Conservation (phyloP, 139 green algal genomes). For the Auxenochlorella protothecoides region DNA sequence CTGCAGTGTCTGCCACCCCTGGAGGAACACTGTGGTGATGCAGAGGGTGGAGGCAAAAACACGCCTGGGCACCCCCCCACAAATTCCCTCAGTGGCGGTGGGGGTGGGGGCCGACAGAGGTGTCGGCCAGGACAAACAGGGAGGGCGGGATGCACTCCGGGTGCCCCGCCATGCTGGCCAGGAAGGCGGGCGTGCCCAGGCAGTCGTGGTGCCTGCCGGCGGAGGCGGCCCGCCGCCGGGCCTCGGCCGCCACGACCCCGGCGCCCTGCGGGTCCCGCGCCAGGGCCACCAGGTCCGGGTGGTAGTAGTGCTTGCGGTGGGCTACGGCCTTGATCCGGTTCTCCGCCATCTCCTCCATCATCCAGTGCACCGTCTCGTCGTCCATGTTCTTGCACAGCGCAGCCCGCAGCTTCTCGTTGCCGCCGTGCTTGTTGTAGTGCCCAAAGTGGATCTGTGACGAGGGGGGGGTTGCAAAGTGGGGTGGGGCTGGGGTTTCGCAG, state of each 20-base stretch:
- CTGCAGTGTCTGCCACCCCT: no score
- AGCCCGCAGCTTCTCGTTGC: conserved; percentile 20
- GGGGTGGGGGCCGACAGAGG: no score
- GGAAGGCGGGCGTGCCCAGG: conserved; percentile 13
- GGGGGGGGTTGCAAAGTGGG: no score
- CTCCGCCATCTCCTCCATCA: conserved; percentile 53
- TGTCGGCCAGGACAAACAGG: no score
- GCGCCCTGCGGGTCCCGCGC: background rate
- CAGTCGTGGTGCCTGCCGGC: conserved; percentile 5
- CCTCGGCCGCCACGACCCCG: background rate
- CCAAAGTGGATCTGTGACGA: conserved; percentile 17
- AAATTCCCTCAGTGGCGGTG: no score
- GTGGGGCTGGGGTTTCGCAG: no score
- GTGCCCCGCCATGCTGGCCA: conserved; percentile 1
- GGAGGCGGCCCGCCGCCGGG: background rate
- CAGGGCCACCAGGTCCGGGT: background rate
- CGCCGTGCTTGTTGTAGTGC: conserved; percentile 29
- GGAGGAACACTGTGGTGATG: no score
- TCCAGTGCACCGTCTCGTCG: conserved; percentile 35
- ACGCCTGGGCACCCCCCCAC: no score
- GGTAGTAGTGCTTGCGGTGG: conserved; percentile 24
- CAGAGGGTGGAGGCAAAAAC: no score
- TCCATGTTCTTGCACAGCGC: conserved; percentile 37
- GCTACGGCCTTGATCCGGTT: conserved; percentile 45
- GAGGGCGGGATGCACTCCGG: background rate